phyloP scores from a whole-genome alignment of 2,329 filamentous ascomycete species.

The Conoideocrella luteorostrata region DNA sequence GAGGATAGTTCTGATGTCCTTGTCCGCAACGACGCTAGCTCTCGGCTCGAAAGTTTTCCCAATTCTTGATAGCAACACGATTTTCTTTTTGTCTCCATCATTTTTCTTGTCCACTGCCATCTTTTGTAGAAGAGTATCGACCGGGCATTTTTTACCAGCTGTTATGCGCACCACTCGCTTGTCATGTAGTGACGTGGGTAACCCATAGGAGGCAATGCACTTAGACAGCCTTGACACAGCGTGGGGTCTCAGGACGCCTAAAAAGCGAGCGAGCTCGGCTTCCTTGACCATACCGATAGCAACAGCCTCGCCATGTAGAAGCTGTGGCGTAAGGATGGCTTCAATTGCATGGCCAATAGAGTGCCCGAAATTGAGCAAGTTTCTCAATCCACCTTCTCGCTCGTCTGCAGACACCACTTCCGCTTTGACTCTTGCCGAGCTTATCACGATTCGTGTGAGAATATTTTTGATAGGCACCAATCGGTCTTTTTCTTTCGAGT shows the following conservation, averaged over 20 bases:
- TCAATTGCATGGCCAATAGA: constrained; percentile 97
- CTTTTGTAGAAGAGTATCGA: constrained; percentile 78
- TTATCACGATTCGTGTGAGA: constrained; percentile 74
- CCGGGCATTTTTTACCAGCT: constrained; percentile 79
- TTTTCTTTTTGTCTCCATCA: constrained; percentile 88
- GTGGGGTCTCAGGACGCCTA: constrained; percentile 77
- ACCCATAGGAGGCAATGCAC: constrained; percentile 87
- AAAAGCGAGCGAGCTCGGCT: constrained; percentile 82
- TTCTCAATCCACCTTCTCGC: constrained; percentile 86
- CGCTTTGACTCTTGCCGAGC: constrained; percentile 89
- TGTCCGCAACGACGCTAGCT: constrained; percentile 84
- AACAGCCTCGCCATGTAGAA: constrained; percentile 92
- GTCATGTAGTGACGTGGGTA: constrained; percentile 81
- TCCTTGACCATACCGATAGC: constrained; percentile 99
- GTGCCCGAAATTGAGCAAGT: constrained; percentile 94
- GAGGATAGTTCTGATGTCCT: constrained; percentile 73
- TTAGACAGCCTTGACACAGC: constrained; percentile 87
- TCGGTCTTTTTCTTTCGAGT: constrained; percentile 39
- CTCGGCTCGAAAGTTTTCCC: constrained; percentile 81
- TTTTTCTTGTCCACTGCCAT: constrained; percentile 99
- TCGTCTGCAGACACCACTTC: constrained; percentile 92
- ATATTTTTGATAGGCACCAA: constrained; percentile 65
- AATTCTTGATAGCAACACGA: constrained; percentile 86
- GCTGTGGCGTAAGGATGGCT: constrained; percentile 88
- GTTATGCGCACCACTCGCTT: constrained; percentile 75